Percentiles rank a stretch among this genome's conserved stretches.
phyloP scores from a whole-genome alignment of 495 filamentous ascomycete species.

The Trichoderma virens region DNA sequence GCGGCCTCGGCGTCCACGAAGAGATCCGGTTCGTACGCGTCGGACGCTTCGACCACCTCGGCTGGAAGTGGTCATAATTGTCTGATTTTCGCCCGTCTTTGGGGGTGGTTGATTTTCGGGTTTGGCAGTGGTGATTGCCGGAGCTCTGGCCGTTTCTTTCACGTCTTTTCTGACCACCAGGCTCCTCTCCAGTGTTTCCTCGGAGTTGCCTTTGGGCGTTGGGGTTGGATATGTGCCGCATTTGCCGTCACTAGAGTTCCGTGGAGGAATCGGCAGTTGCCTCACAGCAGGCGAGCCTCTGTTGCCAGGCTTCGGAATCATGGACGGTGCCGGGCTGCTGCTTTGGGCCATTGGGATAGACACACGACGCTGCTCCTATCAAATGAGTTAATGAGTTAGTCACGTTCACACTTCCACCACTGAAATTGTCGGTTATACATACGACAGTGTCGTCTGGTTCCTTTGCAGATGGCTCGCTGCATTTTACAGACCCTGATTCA shows the following conservation, averaged over 20 bases:
- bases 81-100: neutral
- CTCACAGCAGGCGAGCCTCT: neutral
- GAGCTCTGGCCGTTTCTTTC: neutral
- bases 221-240: neutral
- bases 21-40: neutral
- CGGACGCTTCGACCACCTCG: neutral
- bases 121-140: neutral
- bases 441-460: neutral
- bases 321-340: neutral
- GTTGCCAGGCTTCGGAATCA: neutral
- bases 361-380: neutral
- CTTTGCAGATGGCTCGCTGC: neutral
- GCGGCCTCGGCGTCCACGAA: neutral
- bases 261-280: slow-evolving; percentile 1
- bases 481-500: neutral
- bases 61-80: neutral
- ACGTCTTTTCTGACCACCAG: neutral
- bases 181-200: neutral
- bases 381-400: neutral
- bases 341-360: neutral
- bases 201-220: neutral
- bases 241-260: slow-evolving; percentile 2
- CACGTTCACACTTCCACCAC: too few relatives aligned
- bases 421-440: neutral
- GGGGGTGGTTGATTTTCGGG: neutral